These are phyloP conservation scores for Firmiana major DNA, from an alignment of 345 rosid genomes.

Conservation along the genomic window DNA sequence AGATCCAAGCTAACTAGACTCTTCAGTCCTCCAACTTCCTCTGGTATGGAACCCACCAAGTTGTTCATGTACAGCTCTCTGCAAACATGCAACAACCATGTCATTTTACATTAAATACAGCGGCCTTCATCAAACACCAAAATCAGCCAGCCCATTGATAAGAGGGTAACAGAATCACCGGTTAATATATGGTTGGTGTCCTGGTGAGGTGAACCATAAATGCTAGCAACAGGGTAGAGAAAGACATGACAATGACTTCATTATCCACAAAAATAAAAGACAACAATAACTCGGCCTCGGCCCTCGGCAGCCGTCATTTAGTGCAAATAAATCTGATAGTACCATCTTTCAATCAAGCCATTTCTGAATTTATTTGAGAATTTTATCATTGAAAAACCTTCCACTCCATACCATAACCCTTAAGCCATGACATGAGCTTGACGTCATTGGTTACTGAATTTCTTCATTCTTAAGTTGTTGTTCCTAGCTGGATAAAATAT, in stretches of 20 bases:
- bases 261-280: too few relatives aligned
- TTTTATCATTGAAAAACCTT: too few relatives aligned
- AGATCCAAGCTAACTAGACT: slow-evolving; percentile 69
- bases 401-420: too few relatives aligned
- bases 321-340: too few relatives aligned
- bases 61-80: slow-evolving; percentile 70
- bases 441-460: too few relatives aligned
- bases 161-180: background rate
- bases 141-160: background rate
- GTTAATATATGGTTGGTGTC: background rate
- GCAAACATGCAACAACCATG: slow-evolving; percentile 13
- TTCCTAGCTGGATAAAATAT: too few relatives aligned
- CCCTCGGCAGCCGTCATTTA: too few relatives aligned
- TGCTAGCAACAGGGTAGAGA: background rate
- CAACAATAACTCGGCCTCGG: too few relatives aligned
- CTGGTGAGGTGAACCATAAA: background rate
- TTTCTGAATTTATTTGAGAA: too few relatives aligned
- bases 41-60: slow-evolving; percentile 51
- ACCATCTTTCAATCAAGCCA: too few relatives aligned
- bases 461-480: too few relatives aligned
- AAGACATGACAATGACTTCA: background rate
- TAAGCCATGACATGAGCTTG: too few relatives aligned
- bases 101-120: slow-evolving; percentile 9
- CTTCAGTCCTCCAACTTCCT: slow-evolving; percentile 56
- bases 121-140: background rate